Conservation (phyloP, 1,284 basidiomycete species). For the Psilocybe mexicana region DNA sequence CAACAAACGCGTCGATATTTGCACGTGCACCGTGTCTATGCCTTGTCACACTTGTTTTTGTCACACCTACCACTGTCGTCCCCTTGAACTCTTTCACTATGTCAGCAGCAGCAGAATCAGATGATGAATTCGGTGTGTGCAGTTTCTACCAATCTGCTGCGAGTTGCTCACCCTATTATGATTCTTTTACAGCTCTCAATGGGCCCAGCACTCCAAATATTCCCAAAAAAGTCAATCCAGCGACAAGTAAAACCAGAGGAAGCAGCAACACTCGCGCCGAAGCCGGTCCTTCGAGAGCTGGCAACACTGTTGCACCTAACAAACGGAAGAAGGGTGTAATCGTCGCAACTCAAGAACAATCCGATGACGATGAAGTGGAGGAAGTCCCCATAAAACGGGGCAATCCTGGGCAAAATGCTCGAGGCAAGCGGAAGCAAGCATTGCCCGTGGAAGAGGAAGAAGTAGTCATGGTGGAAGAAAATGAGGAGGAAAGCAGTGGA, state of each 20-base stretch:
- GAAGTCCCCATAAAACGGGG: conserved; percentile 14
- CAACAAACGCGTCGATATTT: background rate
- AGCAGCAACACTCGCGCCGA: conserved; percentile 18
- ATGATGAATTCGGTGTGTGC: conserved; percentile 22
- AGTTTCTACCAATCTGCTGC: background rate
- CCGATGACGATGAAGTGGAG: conserved; percentile 17
- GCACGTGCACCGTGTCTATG: conserved; percentile 16
- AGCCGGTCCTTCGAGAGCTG: conserved; percentile 18
- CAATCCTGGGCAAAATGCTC: conserved; percentile 6
- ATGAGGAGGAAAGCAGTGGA: conserved; percentile 10
- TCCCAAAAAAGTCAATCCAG: conserved; percentile 11
- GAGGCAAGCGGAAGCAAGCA: conserved; percentile 14
- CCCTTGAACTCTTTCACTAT: background rate
- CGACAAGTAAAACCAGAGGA: conserved; percentile 19
- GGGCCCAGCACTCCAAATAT: conserved; percentile 13
- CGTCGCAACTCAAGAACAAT: conserved; percentile 9
- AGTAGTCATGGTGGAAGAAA: conserved; percentile 6
- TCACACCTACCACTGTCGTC: conserved; percentile 14
- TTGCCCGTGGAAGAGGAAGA: conserved; percentile 15
- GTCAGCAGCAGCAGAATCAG: background rate
- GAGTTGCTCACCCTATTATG: no score
- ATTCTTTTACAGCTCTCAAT: background rate
- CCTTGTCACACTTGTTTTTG: conserved; percentile 18
- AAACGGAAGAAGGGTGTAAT: conserved; percentile 11
- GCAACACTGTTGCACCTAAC: conserved; percentile 6